A percentile compares a stretch with the other conserved stretches of the same genome.
These are phyloP conservation scores for Rhodamnia rubescens DNA, from an alignment of 345 rosid species.

Conservation along the genomic window DNA sequence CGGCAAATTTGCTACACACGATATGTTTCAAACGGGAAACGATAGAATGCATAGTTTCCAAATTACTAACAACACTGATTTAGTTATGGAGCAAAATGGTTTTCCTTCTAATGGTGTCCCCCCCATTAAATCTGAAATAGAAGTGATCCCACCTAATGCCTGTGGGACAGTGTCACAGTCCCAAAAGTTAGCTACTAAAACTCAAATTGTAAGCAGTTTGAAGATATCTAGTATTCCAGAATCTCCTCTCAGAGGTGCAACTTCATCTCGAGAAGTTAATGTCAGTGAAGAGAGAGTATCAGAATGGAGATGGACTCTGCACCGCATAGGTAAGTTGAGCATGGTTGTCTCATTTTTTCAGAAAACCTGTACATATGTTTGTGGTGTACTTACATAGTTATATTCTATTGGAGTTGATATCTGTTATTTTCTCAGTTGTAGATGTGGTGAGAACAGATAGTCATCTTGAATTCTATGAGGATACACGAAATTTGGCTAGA, in stretches of 20 bases:
- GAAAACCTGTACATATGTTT: background rate
- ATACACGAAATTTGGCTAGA: constrained; percentile 72
- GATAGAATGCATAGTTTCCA: constrained; percentile 70
- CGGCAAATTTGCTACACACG: constrained; percentile 20
- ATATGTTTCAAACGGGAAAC: constrained; percentile 30
- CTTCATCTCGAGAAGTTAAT: constrained; percentile 22
- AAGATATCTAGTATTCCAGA: constrained; percentile 57
- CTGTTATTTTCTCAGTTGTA: constrained; percentile 43
- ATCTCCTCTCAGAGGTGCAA: constrained; percentile 32
- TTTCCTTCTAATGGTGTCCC: constrained; percentile 20
- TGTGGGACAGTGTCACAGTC: constrained; percentile 26
- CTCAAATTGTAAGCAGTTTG: constrained; percentile 35
- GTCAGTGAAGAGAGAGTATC: constrained; percentile 49
- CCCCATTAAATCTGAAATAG: constrained; percentile 37
- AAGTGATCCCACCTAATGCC: constrained; percentile 31
- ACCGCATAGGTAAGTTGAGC: constrained; percentile 55
- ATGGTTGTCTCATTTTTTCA: background rate
- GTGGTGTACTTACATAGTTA: background rate
- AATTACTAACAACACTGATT: constrained; percentile 60
- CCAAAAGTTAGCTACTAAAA: constrained; percentile 8
- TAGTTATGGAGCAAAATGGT: constrained; percentile 51
- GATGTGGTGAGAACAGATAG: constrained; percentile 94
- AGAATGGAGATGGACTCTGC: constrained; percentile 97
- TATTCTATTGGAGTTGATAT: constrained; percentile 6
- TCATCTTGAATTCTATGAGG: constrained; percentile 88